A percentile compares a stretch with the other conserved stretches of the same genome.
Conservation (phyloP, 345 rosid species). For the Eutrema heterophyllum region DNA sequence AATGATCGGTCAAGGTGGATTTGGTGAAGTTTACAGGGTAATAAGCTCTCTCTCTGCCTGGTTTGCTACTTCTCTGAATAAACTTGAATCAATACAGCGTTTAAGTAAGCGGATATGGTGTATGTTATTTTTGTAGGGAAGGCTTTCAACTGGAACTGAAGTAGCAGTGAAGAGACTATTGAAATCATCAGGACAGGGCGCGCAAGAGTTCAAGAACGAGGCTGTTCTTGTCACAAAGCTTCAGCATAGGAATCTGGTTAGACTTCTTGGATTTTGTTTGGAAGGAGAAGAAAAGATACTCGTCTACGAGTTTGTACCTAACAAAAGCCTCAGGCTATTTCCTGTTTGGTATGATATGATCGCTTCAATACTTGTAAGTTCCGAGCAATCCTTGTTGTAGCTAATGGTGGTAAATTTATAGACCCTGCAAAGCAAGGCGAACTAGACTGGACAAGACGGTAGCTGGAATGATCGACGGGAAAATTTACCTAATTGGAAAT, state of each 20-base stretch:
- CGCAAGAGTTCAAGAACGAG: no score
- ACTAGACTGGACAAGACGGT: conserved; percentile 1
- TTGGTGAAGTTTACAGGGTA: conserved; percentile 24
- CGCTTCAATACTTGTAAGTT: background rate
- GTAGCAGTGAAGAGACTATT: conserved; percentile 24
- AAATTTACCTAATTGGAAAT: no score
- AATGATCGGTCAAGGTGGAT: conserved; percentile 17
- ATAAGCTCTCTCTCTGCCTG: background rate
- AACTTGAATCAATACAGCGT: background rate
- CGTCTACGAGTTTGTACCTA: no score
- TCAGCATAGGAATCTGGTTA: no score
- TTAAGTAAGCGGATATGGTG: no score
- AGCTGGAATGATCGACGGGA: no score
- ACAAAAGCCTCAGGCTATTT: conserved; percentile 3
- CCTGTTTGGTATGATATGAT: background rate
- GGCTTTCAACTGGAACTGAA: background rate
- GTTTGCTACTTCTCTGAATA: background rate
- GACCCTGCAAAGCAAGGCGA: background rate
- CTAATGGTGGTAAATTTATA: background rate
- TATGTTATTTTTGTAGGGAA: background rate
- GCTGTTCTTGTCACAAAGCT: no score
- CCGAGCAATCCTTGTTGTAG: background rate
- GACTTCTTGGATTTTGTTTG: no score
- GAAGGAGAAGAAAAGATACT: no score
- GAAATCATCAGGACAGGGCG: conserved; percentile 11